Conservation (phyloP, 768 basidiomycete genomes). For the Multifurca ochricompacta region DNA sequence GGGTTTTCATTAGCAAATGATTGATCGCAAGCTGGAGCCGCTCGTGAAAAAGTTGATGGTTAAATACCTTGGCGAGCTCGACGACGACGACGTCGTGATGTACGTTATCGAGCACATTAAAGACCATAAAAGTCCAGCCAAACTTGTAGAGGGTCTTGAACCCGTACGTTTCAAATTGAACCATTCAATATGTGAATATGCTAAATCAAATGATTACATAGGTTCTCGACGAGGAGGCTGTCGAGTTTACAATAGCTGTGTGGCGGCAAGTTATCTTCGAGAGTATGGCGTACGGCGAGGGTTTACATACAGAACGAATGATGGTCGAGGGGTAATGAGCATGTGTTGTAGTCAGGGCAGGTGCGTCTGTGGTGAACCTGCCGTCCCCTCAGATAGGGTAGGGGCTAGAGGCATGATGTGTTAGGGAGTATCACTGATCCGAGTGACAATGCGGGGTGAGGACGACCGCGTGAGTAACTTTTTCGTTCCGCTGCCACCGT, state of each 20-base stretch:
- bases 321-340: conserved; percentile 52
- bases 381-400: conserved; percentile 1
- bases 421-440: conserved; percentile 5
- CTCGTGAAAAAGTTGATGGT: conserved; percentile 76
- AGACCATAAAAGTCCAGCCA: conserved; percentile 79
- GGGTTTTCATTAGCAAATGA: conserved; percentile 47
- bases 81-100: conserved; percentile 91
- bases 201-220: conserved; percentile 27
- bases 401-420: conserved; percentile 8
- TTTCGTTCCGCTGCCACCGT: conserved; percentile 7
- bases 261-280: conserved; percentile 95
- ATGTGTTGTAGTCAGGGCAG: conserved; percentile 15
- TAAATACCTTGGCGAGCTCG: conserved; percentile 84
- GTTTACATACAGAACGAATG: conserved; percentile 79
- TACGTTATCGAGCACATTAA: conserved; percentile 90
- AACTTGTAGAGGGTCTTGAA: conserved; percentile 84
- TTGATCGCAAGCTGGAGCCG: conserved; percentile 82
- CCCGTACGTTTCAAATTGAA: conserved; percentile 51
- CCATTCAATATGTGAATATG: not conserved
- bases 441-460: conserved; percentile 7
- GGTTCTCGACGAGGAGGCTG: conserved; percentile 91
- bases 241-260: conserved; percentile 63
- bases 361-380: conserved; percentile 20
- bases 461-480: conserved; percentile 14
- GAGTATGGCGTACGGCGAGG: conserved; percentile 88